phyloP scores from a whole-genome alignment of 345 rosid species.

The Salix dunnii region DNA sequence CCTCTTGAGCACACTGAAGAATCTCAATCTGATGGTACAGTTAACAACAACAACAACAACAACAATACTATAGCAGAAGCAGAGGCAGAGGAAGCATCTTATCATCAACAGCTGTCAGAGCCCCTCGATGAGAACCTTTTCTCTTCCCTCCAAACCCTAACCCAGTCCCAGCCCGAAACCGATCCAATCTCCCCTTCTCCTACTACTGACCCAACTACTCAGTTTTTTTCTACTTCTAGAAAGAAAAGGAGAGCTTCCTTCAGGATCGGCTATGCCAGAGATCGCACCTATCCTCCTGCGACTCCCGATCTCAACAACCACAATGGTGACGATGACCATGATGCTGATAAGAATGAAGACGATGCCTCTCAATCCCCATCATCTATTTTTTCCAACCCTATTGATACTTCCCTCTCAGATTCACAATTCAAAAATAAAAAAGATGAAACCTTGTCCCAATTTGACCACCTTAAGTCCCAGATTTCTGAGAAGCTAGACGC shows the following conservation, averaged over 20 bases:
- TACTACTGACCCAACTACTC: slow-evolving; percentile 6
- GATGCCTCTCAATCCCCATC: slow-evolving; percentile 4
- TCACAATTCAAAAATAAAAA: neutral
- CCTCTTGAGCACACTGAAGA: slow-evolving; percentile 9
- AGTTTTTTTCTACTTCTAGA: slow-evolving; percentile 33
- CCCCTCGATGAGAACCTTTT: slow-evolving; percentile 82
- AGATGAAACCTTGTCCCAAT: slow-evolving; percentile 1
- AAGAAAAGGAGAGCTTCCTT: slow-evolving; percentile 76
- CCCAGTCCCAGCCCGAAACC: neutral
- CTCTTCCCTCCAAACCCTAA: slow-evolving; percentile 39
- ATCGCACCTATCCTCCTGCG: slow-evolving; percentile 1
- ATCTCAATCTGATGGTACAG: slow-evolving; percentile 4
- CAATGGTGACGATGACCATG: neutral
- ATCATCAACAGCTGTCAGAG: slow-evolving; percentile 7
- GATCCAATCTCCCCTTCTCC: slow-evolving; percentile 16
- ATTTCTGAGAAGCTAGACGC: slow-evolving; percentile 48
- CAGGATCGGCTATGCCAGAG: slow-evolving; percentile 76
- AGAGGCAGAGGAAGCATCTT: neutral
- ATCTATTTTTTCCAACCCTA: neutral
- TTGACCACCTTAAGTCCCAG: slow-evolving; percentile 42
- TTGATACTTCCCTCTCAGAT: neutral
- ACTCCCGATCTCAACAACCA: neutral
- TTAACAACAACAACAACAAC: slow-evolving; percentile 2
- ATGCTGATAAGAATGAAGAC: no score
- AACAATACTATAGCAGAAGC: slow-evolving; percentile 10